phyloP scores from a whole-genome alignment of 805 yeast species.

The Komagataella pseudopastoris region DNA sequence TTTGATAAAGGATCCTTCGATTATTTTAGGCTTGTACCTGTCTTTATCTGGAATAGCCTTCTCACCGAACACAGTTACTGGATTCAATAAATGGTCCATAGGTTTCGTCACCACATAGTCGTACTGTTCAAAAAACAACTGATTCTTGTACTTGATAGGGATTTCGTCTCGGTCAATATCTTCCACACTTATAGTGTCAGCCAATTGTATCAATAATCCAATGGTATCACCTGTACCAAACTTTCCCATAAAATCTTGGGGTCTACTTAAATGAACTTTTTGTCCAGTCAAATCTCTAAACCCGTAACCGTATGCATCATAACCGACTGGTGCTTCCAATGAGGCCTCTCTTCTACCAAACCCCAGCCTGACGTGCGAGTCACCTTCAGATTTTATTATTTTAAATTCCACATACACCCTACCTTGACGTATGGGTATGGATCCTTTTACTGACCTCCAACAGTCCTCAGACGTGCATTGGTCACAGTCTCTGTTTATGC shows the following conservation, averaged over 20 bases:
- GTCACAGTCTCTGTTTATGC: constrained; percentile 21
- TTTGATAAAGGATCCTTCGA: constrained; percentile 45
- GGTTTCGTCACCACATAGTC: constrained; percentile 61
- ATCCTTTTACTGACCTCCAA: constrained; percentile 70
- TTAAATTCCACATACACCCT: constrained; percentile 67
- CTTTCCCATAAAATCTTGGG: constrained; percentile 32
- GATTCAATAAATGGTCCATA: constrained; percentile 64
- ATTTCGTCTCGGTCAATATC: constrained; percentile 70
- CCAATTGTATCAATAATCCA: constrained; percentile 58
- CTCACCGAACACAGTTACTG: constrained; percentile 60
- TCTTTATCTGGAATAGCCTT: constrained; percentile 41
- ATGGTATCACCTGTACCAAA: constrained; percentile 69
- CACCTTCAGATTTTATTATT: constrained; percentile 28
- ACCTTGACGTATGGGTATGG: constrained; percentile 69
- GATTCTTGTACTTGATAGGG: constrained; percentile 71
- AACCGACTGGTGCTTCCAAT: constrained; percentile 91
- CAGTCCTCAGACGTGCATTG: constrained; percentile 52
- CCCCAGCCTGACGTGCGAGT: constrained; percentile 66
- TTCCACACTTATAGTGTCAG: constrained; percentile 19
- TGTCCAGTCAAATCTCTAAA: constrained; percentile 70
- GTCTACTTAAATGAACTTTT: constrained; percentile 63
- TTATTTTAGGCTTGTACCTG: constrained; percentile 30
- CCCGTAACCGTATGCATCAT: constrained; percentile 90
- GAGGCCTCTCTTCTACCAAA: constrained; percentile 76
- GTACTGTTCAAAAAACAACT: constrained; percentile 70